A percentile compares a stretch with the other conserved stretches of the same genome.
Evolutionary conservation across 2,329 filamentous ascomycete genomes (phyloP).

Genomic region (Calonectria ilicicola): DNA sequence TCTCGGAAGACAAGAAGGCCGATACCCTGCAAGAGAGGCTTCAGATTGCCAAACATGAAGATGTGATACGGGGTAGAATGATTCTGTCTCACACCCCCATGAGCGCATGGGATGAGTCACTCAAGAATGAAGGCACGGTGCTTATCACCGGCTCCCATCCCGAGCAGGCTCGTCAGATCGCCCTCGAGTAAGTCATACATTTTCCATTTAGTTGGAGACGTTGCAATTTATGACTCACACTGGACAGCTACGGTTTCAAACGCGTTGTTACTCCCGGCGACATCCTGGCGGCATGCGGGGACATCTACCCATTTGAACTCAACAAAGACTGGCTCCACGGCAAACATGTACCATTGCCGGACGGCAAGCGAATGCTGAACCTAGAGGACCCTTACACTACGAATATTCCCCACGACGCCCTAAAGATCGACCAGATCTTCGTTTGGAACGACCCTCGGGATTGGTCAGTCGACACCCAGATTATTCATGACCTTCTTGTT

Average conservation of each 20-base stretch:
- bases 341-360: constrained; percentile 44
- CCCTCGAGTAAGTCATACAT: constrained; percentile 65
- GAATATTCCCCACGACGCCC: constrained; percentile 53
- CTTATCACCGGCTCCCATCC: constrained; percentile 80
- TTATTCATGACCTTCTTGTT: constrained; percentile 86
- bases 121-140: constrained; percentile 64
- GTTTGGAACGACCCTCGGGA: constrained; percentile 97
- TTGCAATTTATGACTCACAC: constrained; percentile 8
- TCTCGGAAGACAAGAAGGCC: constrained; percentile 69
- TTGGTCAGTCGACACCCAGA: constrained; percentile 90
- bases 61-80: constrained; percentile 50
- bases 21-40: constrained; percentile 50
- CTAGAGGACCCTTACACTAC: constrained; percentile 48
- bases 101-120: constrained; percentile 67
- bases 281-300: constrained; percentile 78
- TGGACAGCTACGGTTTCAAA: constrained; percentile 74
- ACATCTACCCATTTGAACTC: constrained; percentile 84
- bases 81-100: constrained; percentile 92
- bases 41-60: constrained; percentile 45
- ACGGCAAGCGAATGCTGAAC: constrained; percentile 48
- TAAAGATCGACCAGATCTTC: constrained; percentile 90
- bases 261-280: constrained; percentile 89
- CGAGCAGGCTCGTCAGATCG: constrained; percentile 77
- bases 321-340: constrained; percentile 47
- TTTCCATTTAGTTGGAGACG: constrained; percentile 14